phyloP scores from a whole-genome alignment of 2,329 filamentous ascomycete genomes.

The Neofusicoccum sp. region DNA sequence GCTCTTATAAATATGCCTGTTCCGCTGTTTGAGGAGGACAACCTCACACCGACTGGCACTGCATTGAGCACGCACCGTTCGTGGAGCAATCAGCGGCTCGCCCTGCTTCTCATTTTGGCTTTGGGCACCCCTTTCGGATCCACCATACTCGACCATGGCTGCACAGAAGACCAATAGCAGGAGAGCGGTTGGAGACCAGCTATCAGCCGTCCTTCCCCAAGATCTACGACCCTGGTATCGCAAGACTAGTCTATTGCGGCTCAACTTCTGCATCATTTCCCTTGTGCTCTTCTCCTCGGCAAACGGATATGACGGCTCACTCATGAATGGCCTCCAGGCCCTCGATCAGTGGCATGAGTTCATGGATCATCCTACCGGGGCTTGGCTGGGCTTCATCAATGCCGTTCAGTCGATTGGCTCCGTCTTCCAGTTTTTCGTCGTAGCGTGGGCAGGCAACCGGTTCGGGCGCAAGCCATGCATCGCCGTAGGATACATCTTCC shows the following conservation, averaged over 20 bases:
- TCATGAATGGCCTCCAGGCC: neutral
- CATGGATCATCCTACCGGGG: conserved; percentile 27
- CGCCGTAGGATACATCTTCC: neutral
- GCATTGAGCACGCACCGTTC: too few relatives aligned
- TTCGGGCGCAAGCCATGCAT: neutral
- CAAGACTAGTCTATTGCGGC: neutral
- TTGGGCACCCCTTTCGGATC: too few relatives aligned
- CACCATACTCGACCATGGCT: too few relatives aligned
- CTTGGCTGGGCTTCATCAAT: conserved; percentile 18
- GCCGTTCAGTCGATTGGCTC: conserved; percentile 14
- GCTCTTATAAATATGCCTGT: neutral
- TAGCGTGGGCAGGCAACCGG: neutral
- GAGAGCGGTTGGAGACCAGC: neutral
- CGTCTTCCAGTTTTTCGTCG: neutral
- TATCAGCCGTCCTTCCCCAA: neutral
- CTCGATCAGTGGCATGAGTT: neutral
- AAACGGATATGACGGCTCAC: neutral
- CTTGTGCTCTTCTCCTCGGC: neutral
- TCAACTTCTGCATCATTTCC: neutral
- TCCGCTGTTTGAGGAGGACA: neutral
- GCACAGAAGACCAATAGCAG: too few relatives aligned
- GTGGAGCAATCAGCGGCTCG: too few relatives aligned
- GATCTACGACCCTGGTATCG: neutral
- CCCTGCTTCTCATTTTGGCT: too few relatives aligned
- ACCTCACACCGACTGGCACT: too few relatives aligned